Percentiles rank a stretch among this genome's conserved stretches.
Evolutionary conservation across 495 filamentous ascomycete genomes (phyloP).

Genomic region (Aspergillus haitiensis): DNA sequence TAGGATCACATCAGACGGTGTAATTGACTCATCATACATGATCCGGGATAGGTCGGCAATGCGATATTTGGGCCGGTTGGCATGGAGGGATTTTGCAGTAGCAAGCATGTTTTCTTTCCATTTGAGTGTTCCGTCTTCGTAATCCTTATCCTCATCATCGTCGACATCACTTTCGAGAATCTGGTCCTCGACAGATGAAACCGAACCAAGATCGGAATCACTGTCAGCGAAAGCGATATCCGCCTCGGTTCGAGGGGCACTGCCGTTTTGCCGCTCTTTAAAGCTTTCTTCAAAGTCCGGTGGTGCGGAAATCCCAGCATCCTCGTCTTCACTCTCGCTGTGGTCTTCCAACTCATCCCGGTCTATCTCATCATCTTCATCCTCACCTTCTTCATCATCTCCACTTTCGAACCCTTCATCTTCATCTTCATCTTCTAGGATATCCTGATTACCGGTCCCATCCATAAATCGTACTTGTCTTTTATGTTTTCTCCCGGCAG

Average conservation of each 20-base stretch:
- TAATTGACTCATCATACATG: slow-evolving; percentile 83
- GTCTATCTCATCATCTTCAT: slow-evolving; percentile 62
- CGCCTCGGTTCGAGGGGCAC: slow-evolving; percentile 51
- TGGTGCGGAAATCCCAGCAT: slow-evolving; percentile 44
- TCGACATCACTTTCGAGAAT: slow-evolving; percentile 60
- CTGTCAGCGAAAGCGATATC: slow-evolving; percentile 89
- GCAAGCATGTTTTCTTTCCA: slow-evolving; percentile 89
- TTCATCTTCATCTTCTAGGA: slow-evolving; percentile 32
- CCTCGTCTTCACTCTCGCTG: slow-evolving; percentile 43
- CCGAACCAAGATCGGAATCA: slow-evolving; percentile 90
- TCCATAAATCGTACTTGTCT: slow-evolving; percentile 66
- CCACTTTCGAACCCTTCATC: slow-evolving; percentile 51
- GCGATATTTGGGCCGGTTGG: slow-evolving; percentile 65
- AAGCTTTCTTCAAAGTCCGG: slow-evolving; percentile 42
- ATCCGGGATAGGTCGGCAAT: slow-evolving; percentile 76
- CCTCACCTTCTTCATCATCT: slow-evolving; percentile 63
- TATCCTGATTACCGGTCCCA: slow-evolving; percentile 42
- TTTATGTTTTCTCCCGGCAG: slow-evolving; percentile 67
- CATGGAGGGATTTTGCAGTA: slow-evolving; percentile 70
- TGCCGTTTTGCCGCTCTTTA: slow-evolving; percentile 48
- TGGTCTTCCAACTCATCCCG: slow-evolving; percentile 50
- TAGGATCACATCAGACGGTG: slow-evolving; percentile 69
- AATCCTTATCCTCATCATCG: slow-evolving; percentile 54
- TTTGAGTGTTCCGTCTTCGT: slow-evolving; percentile 58
- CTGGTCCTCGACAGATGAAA: slow-evolving; percentile 68